Conservation (phyloP, 139 green algal genomes). For the Zygnema cylindricum region DNA sequence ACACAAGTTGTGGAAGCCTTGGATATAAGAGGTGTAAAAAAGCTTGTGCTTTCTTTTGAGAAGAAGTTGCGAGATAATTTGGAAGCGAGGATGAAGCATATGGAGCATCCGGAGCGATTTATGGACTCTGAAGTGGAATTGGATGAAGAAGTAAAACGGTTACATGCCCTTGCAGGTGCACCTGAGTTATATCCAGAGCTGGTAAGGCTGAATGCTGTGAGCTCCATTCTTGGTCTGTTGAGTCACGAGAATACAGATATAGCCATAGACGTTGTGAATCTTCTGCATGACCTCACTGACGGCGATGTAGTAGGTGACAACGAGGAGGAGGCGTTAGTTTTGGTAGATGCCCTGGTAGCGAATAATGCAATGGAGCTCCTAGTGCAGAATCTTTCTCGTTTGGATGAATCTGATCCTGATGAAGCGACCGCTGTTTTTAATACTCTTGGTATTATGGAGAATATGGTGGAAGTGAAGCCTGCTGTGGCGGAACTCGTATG, state of each 20-base stretch:
- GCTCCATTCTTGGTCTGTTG: conserved; percentile 81
- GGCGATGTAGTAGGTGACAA: conserved; percentile 77
- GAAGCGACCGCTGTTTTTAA: conserved; percentile 81
- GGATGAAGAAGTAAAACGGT: conserved; percentile 75
- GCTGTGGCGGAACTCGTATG: conserved; percentile 65
- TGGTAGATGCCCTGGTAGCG: conserved; percentile 80
- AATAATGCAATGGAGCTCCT: conserved; percentile 78
- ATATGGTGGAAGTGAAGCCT: conserved; percentile 83
- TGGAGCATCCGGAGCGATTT: conserved; percentile 87
- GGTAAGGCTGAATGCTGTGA: conserved; percentile 70
- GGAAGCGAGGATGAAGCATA: conserved; percentile 66
- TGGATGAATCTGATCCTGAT: conserved; percentile 73
- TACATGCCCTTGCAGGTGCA: conserved; percentile 66
- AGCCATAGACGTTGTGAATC: conserved; percentile 50
- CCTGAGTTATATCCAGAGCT: conserved; percentile 88
- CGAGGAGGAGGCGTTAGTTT: conserved; percentile 61
- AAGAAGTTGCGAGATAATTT: conserved; percentile 59
- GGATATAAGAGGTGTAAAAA: conserved; percentile 41
- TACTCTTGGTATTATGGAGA: conserved; percentile 82
- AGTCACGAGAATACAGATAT: conserved; percentile 94
- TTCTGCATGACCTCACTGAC: conserved; percentile 91
- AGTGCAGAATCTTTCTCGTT: conserved; percentile 51
- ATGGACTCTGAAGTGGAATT: conserved; percentile 95
- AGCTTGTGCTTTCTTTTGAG: conserved; percentile 56
- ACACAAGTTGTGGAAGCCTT: conserved; percentile 13